A percentile compares a stretch with the other conserved stretches of the same genome.
phyloP scores from a whole-genome alignment of 257 asterid species.

The Solanum pinnatisectum region DNA sequence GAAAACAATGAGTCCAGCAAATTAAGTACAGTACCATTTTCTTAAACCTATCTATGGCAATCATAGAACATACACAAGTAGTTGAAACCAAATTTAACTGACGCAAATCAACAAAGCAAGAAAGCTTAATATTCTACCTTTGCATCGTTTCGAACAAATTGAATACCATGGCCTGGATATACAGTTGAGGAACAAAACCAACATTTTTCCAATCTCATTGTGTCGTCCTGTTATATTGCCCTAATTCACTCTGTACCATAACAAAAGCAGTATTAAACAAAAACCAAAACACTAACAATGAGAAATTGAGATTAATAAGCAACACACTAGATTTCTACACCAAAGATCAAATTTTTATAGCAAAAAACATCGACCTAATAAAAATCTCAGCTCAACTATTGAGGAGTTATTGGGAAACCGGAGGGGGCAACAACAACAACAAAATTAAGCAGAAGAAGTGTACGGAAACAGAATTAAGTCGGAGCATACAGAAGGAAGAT shows the following conservation, averaged over 20 bases:
- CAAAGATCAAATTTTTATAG: not conserved
- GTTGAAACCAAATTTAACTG: not conserved
- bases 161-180: slow-evolving; percentile 89
- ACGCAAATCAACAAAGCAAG: not conserved
- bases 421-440: no score
- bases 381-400: not conserved
- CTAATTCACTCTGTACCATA: not conserved
- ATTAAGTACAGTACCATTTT: not conserved
- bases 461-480: not conserved
- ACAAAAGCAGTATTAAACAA: not conserved
- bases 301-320: not conserved
- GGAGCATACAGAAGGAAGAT: not conserved
- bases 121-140: slow-evolving; percentile 31
- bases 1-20: not conserved
- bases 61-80: not conserved
- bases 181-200: slow-evolving; percentile 88
- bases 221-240: not conserved
- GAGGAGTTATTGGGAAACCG: not conserved
- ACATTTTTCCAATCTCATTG: slow-evolving; percentile 90
- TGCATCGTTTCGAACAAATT: slow-evolving; percentile 82
- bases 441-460: not conserved
- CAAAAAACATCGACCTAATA: not conserved
- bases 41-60: not conserved
- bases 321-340: not conserved
- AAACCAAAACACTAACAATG: not conserved